These are phyloP conservation scores for Ophiocordyceps camponoti-floridani DNA, from an alignment of 2,329 filamentous ascomycete genomes.

Conservation along the genomic window DNA sequence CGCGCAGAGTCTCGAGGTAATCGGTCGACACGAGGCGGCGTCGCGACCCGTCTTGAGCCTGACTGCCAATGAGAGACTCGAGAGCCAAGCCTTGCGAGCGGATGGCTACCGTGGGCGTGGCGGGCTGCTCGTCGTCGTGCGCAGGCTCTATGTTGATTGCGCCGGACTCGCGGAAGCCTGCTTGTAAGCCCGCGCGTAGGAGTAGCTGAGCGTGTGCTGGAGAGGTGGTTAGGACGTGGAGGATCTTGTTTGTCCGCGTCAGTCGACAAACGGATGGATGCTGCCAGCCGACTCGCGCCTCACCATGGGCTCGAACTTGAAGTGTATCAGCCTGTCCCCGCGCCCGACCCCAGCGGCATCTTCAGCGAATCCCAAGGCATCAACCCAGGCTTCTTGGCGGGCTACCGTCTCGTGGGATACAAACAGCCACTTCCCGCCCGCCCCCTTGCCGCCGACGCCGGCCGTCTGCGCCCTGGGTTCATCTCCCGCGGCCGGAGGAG, in stretches of 20 bases:
- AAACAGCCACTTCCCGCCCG: conserved; percentile 69
- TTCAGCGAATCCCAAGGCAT: conserved; percentile 9
- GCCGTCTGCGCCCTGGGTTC: conserved; percentile 20
- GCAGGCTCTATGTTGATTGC: conserved; percentile 43
- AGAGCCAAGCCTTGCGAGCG: conserved; percentile 68
- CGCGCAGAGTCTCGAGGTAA: conserved; percentile 50
- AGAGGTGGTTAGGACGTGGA: conserved; percentile 71
- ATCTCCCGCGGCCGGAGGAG: conserved; percentile 4
- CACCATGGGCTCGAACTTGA: conserved; percentile 95
- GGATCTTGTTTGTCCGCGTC: conserved; percentile 39
- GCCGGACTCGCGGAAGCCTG: conserved; percentile 82
- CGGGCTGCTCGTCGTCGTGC: conserved; percentile 12
- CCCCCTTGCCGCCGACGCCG: conserved; percentile 68
- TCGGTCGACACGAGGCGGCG: conserved; percentile 39
- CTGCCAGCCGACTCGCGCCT: conserved; percentile 11
- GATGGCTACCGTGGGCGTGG: conserved; percentile 62
- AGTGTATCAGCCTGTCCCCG: conserved; percentile 45
- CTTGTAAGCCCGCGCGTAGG: conserved; percentile 56
- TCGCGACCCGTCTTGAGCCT: conserved; percentile 17
- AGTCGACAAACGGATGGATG: neutral
- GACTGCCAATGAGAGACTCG: conserved; percentile 59
- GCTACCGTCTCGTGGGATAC: conserved; percentile 58
- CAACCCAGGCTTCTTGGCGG: conserved; percentile 11
- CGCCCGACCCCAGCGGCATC: conserved; percentile 11
- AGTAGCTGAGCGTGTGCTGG: conserved; percentile 56